Evolutionary conservation across 257 asterid genomes (phyloP).

Genomic region (Nyctanthes arbortristis): DNA sequence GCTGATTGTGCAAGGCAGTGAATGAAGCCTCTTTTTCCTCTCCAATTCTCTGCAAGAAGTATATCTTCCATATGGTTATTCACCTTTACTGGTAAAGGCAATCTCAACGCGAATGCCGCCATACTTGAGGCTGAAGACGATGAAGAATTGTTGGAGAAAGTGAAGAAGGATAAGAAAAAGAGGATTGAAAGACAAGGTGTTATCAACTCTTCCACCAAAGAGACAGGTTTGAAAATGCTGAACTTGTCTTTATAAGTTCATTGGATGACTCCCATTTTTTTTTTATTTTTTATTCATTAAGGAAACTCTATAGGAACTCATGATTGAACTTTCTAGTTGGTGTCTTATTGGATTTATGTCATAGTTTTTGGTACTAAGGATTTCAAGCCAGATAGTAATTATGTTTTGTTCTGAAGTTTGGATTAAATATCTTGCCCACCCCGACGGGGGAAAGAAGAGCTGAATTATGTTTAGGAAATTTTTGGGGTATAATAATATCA

Average conservation of each 20-base stretch:
- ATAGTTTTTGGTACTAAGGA: too few species aligned
- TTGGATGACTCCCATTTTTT: too few species aligned
- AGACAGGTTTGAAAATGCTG: too few species aligned
- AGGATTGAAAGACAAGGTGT: conserved; percentile 73
- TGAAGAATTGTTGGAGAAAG: conserved; percentile 80
- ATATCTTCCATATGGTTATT: conserved; percentile 44
- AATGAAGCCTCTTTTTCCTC: conserved; percentile 28
- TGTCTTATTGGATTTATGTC: too few species aligned
- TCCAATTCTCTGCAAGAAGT: conserved; percentile 36
- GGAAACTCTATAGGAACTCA: too few species aligned
- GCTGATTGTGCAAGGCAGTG: conserved; percentile 47
- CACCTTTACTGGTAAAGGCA: conserved; percentile 30
- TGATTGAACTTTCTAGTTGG: too few species aligned
- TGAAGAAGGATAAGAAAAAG: conserved; percentile 82
- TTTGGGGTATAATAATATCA: too few species aligned
- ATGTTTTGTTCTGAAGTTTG: too few species aligned
- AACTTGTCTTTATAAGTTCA: too few species aligned
- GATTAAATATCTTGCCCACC: neutral
- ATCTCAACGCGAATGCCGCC: conserved; percentile 63
- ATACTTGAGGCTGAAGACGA: conserved; percentile 93
- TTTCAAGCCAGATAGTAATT: too few species aligned
- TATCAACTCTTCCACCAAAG: conserved; percentile 58
- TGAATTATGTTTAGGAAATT: too few species aligned
- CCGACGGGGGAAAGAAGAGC: neutral
- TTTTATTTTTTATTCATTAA: too few species aligned